phyloP scores from a whole-genome alignment of 495 filamentous ascomycete species.

The Pseudomonodictys pantanalensis region DNA sequence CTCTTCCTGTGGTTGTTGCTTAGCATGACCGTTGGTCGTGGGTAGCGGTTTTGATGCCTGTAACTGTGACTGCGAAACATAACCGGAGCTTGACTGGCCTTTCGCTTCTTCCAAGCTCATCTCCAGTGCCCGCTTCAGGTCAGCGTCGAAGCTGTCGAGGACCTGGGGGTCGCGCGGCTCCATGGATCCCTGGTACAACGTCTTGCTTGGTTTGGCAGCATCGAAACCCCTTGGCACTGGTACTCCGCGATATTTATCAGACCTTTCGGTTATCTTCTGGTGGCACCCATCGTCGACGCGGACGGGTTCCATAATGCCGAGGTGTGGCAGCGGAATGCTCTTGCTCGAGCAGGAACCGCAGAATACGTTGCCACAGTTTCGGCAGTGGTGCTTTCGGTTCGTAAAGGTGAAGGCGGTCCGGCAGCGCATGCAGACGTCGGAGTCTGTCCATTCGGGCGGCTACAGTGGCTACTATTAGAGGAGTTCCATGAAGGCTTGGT shows the following conservation, averaged over 20 bases:
- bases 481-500: not conserved
- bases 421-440: slow-evolving; percentile 98
- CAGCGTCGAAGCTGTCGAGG: slow-evolving; percentile 88
- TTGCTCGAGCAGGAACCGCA: slow-evolving; percentile 91
- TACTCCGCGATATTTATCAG: slow-evolving; percentile 44
- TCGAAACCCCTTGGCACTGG: slow-evolving; percentile 41
- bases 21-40: slow-evolving; percentile 43
- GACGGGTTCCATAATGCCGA: slow-evolving; percentile 87
- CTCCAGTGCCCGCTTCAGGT: slow-evolving; percentile 84
- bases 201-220: slow-evolving; percentile 51
- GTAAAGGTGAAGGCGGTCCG: slow-evolving; percentile 94
- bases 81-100: slow-evolving; percentile 61
- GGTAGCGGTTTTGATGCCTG: slow-evolving; percentile 43
- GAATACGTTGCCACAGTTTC: slow-evolving; percentile 96
- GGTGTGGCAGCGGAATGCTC: slow-evolving; percentile 79
- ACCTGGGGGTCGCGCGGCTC: slow-evolving; percentile 84
- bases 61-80: slow-evolving; percentile 60
- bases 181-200: slow-evolving; percentile 59
- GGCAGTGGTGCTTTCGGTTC: slow-evolving; percentile 95
- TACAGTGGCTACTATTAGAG: slow-evolving; percentile 39
- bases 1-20: slow-evolving; percentile 50
- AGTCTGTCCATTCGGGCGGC: slow-evolving; percentile 97
- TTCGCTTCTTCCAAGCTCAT: slow-evolving; percentile 96
- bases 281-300: slow-evolving; percentile 97
- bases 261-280: slow-evolving; percentile 78